A percentile compares a stretch with the other conserved stretches of the same genome.
These are phyloP conservation scores for Trichoderma atrobrunneum DNA, from an alignment of 2,329 filamentous ascomycete species.

Conservation along the genomic window DNA sequence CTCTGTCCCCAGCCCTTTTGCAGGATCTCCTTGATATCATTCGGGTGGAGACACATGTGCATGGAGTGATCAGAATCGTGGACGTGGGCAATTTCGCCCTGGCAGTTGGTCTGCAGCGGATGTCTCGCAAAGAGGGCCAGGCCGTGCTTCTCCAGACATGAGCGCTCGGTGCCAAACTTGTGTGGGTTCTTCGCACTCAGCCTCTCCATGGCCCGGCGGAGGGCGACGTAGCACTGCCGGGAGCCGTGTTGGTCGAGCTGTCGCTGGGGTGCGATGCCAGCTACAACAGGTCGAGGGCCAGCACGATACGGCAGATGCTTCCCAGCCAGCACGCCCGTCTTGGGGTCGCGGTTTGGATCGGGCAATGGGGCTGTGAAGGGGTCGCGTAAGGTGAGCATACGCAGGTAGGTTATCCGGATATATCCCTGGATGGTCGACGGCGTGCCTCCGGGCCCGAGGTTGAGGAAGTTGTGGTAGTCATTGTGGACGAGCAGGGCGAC, in stretches of 20 bases:
- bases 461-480: slow-evolving; percentile 74
- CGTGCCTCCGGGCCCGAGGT: slow-evolving; percentile 76
- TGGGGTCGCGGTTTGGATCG: slow-evolving; percentile 50
- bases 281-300: slow-evolving; percentile 64
- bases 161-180: slow-evolving; percentile 60
- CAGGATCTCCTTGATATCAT: slow-evolving; percentile 70
- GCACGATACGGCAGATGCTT: slow-evolving; percentile 56
- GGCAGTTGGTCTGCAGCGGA: slow-evolving; percentile 66
- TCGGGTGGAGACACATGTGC: slow-evolving; percentile 77
- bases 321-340: slow-evolving; percentile 56
- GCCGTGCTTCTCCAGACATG: slow-evolving; percentile 80
- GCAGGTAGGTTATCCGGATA: slow-evolving; percentile 68
- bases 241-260: slow-evolving; percentile 68
- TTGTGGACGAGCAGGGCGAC: slow-evolving; percentile 55
- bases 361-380: slow-evolving; percentile 60
- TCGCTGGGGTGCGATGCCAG: slow-evolving; percentile 77
- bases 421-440: slow-evolving; percentile 73
- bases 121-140: slow-evolving; percentile 68
- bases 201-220: slow-evolving; percentile 51
- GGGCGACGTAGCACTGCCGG: slow-evolving; percentile 49
- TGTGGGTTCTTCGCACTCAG: slow-evolving; percentile 48
- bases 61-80: slow-evolving; percentile 73
- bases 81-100: slow-evolving; percentile 79
- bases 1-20: slow-evolving; percentile 76
- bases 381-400: slow-evolving; percentile 67